Base-by-base conservation (phyloP, 352 stramenopile species). In the Pythium biforme region DNA sequence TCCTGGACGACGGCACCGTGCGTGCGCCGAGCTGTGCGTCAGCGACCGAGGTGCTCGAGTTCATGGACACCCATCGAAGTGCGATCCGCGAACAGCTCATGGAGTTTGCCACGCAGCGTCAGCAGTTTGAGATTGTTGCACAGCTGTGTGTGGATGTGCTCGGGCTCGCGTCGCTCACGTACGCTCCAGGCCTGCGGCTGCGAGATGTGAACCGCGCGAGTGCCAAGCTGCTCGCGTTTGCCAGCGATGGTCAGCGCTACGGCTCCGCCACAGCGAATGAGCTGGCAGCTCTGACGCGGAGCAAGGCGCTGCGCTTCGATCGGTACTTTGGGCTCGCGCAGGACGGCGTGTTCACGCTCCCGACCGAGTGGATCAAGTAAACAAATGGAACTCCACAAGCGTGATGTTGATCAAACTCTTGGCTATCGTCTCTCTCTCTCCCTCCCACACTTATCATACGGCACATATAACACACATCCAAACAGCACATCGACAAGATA, bases 1-100 rank as follows among this genome's bases (percentile, higher is more conserved):
- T 89, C 19, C 58, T 88, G 10, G 65, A 75, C 14, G 78, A 78
- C 29, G 77, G 76, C 8, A 31, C 64, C 54, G 66, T 87, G 0
- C 75, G 72, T 55, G 77, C 70, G 9, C 56, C 49, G 55, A 86
- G 20, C 37, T 77, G 52, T 57, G 15, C 37, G 12, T 33, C 49
- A 19, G 59, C 55, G 3, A 11, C 37, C 2, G 15, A 56, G 4
- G 53, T 72, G n/a, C 48, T 68, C 17, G 59, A 72, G 8, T 72
- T 72, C 29, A 5, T 72, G 7, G 54, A 65, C 45, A n/a, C 31
- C 3, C 39, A 65, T 34, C 39, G 54, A 7, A 25, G 31, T 11
- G 33, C 22, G 14, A 68, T 72, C 29, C 66, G 55, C 37, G 49
- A 59, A 8, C 56, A 65, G 26, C 17, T 51, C 11, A 15, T 23